phyloP scores from a whole-genome alignment of 1,284 basidiomycete species.

The Tausonia pullulans region DNA sequence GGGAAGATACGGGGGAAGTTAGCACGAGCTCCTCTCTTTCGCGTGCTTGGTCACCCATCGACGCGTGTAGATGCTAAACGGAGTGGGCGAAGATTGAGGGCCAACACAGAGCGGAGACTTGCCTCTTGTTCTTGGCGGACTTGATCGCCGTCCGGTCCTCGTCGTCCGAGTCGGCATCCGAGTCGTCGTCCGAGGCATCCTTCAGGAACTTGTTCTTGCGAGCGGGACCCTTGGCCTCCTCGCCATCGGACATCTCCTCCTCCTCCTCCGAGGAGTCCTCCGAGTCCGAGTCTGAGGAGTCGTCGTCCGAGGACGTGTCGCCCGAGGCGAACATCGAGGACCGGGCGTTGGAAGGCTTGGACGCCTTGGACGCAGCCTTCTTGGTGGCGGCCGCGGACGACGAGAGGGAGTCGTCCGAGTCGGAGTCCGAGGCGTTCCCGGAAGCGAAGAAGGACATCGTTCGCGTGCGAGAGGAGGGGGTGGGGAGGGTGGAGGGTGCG shows the following conservation, averaged over 20 bases:
- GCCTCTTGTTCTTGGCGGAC: constrained; percentile 37
- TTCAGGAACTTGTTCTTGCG: constrained; percentile 27
- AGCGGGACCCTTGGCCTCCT: constrained; percentile 6
- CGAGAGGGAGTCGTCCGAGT: constrained; percentile 14
- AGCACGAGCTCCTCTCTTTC: too few species aligned
- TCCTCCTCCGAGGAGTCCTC: constrained; percentile 17
- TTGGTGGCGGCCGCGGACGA: constrained; percentile 1
- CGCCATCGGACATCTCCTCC: constrained; percentile 17
- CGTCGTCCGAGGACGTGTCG: constrained; percentile 12
- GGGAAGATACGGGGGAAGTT: not conserved
- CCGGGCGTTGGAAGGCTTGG: not conserved
- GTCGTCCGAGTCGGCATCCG: constrained; percentile 24
- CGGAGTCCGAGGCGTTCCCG: constrained; percentile 11
- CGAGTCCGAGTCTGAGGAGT: constrained; percentile 16
- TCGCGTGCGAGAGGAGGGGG: too few species aligned
- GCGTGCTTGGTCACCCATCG: too few species aligned
- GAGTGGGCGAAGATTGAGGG: too few species aligned
- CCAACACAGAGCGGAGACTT: constrained; percentile 8
- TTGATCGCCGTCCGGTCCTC: constrained; percentile 34
- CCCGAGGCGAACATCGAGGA: constrained; percentile 16
- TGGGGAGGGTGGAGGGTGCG: too few species aligned
- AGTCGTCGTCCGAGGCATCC: constrained; percentile 21
- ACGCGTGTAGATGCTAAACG: too few species aligned
- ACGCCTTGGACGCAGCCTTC: not conserved
- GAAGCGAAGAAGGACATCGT: constrained; percentile 18